Base-by-base conservation (phyloP, 805 yeast species). In the Teunomyces atbi region DNA sequence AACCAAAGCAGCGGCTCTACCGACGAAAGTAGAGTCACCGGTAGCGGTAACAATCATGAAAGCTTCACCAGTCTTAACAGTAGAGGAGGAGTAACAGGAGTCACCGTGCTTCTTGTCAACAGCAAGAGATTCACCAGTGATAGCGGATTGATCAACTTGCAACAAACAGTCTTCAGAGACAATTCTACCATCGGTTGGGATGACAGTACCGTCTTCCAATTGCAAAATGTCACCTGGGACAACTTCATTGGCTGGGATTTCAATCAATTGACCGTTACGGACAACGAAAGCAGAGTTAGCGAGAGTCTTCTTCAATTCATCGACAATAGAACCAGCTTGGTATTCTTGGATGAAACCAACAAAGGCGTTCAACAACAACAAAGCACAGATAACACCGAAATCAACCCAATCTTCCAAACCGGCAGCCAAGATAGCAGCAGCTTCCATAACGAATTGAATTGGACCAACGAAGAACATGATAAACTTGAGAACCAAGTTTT, bases 381-480 rank as follows among this genome's bases (percentile, higher is more conserved):
- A 76, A 74, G 86, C 97, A 73, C 88, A 83, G 68, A 90, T 90
- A 69, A 90, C 97, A 83, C 97, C 97, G 79, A 90, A 90, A 82
- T 90, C 97, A 66, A 90, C 96, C 97, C 97, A 90, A 78, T 91
- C 97, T 77, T 89, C 89, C 62, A 89, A 79, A 84, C 96, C 96
- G 57, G 96, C 96, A 66, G 96, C 96, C 71, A 89, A 77, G 56
- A 89, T 81, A 60, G 96, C 96, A 64, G 96, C 96, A 65, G 92
- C 95, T 77, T 89, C 96, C 96, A 89, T 89, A 66, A 89, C 96
- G 83, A 89, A 89, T 77, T 89, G 96, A 69, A 89, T 89, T 58
- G 96, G 96, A 76, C 96, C 96, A 56, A 89, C 85, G 72, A 89
- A 89, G 81, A 88, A 89, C 86, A 81, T 79, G 62, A 84, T 64